Base-by-base conservation (phyloP, 1,284 basidiomycete genomes). In the Boletus mariae region DNA sequence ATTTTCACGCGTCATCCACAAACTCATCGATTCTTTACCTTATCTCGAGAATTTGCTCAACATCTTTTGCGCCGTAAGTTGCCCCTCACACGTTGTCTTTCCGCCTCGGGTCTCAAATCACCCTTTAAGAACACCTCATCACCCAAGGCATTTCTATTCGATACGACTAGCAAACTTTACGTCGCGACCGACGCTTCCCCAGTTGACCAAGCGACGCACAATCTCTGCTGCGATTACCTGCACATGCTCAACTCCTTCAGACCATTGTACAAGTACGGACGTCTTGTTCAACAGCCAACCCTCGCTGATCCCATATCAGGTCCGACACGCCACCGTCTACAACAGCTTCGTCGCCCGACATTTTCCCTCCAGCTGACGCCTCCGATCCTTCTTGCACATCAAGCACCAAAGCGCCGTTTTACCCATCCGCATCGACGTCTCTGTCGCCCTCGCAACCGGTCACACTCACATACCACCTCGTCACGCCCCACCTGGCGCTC, bases 101-200 rank as follows among this genome's bases (percentile, higher is more conserved):
- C n/a, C 37, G 4, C 20, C 13, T 38, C 5, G 26, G 5, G 6
- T 26, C 46, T 49, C 5, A 43, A 3, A 54, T 12, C 46, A 25
- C 47, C 53, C 28, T 32, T 45, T 64, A 52, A 94, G 86, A 92
- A 93, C 56, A 94, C 90, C 1, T 88, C 90, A 61, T 89, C 94
- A 43, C 87, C 92, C 38, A 98, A 97, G 69, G 90, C 92, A 0
- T 98, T 95, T 69, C 72, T 98, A 11, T 98, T 98, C 63, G 96
- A 99, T 67, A 84, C 85, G 4, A 80, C 80, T 5, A 92, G 92
- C 17, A 80, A 92, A 49, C 78, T 98, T 32, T 96, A 94, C 62
- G 80, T 98, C 20, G 94, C 94, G 1, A 94, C 94, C 6, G 96
- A 99, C 66, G 86, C 89, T 17, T 92, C 92, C 0, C 93, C 96